These are phyloP conservation scores for Candida dajiaensis DNA, from an alignment of 805 yeast genomes.

Conservation along the genomic window DNA sequence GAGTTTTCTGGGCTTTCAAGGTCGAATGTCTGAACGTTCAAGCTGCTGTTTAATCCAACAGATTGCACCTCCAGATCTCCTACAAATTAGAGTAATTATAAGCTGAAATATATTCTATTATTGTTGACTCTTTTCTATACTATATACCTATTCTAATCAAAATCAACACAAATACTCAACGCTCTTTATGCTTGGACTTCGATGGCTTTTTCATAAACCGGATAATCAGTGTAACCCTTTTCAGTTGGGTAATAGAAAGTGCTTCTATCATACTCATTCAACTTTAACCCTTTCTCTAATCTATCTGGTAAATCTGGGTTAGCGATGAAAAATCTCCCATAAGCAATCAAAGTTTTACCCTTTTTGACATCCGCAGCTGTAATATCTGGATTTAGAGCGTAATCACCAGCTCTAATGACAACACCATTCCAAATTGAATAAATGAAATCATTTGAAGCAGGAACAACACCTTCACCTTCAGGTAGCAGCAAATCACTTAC, in stretches of 20 bases:
- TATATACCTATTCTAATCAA: too few relatives aligned
- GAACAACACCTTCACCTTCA: constrained; percentile 2
- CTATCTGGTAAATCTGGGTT: constrained; percentile 34
- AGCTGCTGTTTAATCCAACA: too few relatives aligned
- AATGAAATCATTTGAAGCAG: constrained; percentile 12
- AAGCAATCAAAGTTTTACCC: constrained; percentile 10
- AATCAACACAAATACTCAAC: too few relatives aligned
- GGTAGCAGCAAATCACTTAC: neutral
- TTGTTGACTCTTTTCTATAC: too few relatives aligned
- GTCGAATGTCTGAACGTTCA: too few relatives aligned
- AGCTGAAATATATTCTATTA: too few relatives aligned
- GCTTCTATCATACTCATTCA: constrained; percentile 33
- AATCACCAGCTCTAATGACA: constrained; percentile 26
- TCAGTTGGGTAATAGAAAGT: constrained; percentile 1
- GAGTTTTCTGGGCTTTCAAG: too few relatives aligned
- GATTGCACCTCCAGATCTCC: too few relatives aligned
- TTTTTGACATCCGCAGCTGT: constrained; percentile 34
- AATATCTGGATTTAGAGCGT: constrained; percentile 15
- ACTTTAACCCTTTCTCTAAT: constrained; percentile 26
- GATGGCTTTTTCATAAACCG: constrained; percentile 1
- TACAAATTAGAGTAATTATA: too few relatives aligned
- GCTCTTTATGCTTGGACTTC: neutral
- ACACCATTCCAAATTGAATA: constrained; percentile 20
- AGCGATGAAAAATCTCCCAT: constrained; percentile 30
- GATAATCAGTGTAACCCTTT: constrained; percentile 6